These are phyloP conservation scores for Gaultheria prostrata DNA, from an alignment of 148 eudicot genomes.

Conservation along the genomic window DNA sequence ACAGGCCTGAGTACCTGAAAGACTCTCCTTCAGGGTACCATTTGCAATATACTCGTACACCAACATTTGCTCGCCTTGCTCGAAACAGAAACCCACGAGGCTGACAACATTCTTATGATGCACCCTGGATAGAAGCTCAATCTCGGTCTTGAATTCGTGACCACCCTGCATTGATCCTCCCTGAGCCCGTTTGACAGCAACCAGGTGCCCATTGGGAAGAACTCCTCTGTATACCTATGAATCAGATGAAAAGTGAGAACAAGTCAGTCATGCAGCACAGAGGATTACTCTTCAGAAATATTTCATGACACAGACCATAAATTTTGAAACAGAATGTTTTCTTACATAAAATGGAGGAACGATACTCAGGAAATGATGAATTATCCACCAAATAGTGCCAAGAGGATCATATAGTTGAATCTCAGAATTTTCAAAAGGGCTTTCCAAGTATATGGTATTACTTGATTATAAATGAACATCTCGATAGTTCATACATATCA, in stretches of 20 bases:
- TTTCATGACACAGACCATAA: not conserved
- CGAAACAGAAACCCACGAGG: slow-evolving; percentile 82
- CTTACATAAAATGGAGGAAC: not conserved
- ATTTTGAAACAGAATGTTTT: not conserved
- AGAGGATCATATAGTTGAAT: not conserved
- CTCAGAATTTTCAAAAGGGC: not conserved
- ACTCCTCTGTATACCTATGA: slow-evolving; percentile 68
- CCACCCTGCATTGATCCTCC: slow-evolving; percentile 80
- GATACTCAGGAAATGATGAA: not conserved
- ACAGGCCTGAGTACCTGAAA: slow-evolving; percentile 46
- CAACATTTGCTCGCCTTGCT: slow-evolving; percentile 73
- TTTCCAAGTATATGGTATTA: not conserved
- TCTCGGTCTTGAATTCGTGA: slow-evolving; percentile 77
- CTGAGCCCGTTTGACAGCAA: slow-evolving; percentile 80
- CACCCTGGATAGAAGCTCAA: slow-evolving; percentile 88
- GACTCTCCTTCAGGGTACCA: slow-evolving; percentile 71
- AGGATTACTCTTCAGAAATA: not conserved
- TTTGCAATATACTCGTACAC: slow-evolving; percentile 82
- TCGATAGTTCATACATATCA: not conserved
- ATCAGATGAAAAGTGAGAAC: not conserved
- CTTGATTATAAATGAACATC: not conserved
- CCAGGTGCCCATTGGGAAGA: slow-evolving; percentile 52
- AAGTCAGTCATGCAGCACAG: not conserved
- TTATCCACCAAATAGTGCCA: not conserved
- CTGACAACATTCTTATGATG: slow-evolving; percentile 88